phyloP scores from a whole-genome alignment of 1,284 basidiomycete genomes.

The Flammula alnicola region DNA sequence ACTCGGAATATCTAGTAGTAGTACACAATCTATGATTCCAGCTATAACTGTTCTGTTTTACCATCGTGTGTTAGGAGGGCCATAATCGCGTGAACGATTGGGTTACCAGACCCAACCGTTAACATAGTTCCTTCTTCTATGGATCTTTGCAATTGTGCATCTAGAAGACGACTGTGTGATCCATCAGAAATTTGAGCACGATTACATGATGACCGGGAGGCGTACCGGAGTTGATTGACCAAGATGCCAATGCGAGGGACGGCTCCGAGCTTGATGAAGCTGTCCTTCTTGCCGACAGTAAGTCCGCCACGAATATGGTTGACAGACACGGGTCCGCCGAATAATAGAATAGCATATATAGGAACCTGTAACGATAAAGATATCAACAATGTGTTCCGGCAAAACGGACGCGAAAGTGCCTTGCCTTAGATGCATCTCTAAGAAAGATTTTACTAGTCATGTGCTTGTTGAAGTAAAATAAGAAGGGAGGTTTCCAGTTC shows the following conservation, averaged over 20 bases:
- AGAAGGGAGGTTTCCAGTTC: conserved; percentile 78
- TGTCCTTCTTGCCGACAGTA: conserved; percentile 59
- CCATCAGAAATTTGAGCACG: not conserved
- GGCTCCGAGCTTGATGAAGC: conserved; percentile 72
- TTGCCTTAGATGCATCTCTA: conserved; percentile 87
- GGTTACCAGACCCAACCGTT: conserved; percentile 53
- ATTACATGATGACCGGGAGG: not conserved
- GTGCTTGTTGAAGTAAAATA: conserved; percentile 85
- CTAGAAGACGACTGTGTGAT: conserved; percentile 60
- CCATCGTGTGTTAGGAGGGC: conserved; percentile 70
- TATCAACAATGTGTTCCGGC: not conserved
- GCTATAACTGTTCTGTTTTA: conserved; percentile 32
- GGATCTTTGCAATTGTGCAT: conserved; percentile 66
- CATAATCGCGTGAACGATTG: conserved; percentile 72
- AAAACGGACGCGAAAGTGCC: not conserved
- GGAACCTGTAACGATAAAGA: conserved; percentile 66
- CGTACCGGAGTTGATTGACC: conserved; percentile 85
- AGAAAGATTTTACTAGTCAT: conserved; percentile 88
- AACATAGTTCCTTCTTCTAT: conserved; percentile 59
- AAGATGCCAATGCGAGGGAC: conserved; percentile 90
- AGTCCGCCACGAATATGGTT: conserved; percentile 82
- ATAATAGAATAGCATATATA: conserved; percentile 82
- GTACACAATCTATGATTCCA: not conserved
- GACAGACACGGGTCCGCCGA: conserved; percentile 81
- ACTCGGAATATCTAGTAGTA: no score